Evolutionary conservation across 2,329 filamentous ascomycete species (phyloP).

Genomic region (Ceratocystis lukuohia): DNA sequence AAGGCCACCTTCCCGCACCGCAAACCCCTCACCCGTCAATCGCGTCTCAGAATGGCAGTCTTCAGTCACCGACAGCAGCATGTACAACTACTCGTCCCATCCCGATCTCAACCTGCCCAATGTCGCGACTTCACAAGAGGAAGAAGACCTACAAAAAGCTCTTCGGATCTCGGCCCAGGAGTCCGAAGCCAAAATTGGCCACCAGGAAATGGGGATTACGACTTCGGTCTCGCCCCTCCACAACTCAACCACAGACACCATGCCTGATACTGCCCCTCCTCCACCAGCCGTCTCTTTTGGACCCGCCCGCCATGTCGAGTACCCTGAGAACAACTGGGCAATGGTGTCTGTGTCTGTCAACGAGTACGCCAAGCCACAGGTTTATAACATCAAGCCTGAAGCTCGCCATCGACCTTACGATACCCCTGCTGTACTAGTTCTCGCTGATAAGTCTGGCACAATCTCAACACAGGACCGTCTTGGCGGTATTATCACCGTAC

Average conservation of each 20-base stretch:
- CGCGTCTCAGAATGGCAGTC: constrained; percentile 37
- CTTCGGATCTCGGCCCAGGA: constrained; percentile 18
- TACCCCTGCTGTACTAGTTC: constrained; percentile 39
- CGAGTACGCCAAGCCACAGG: constrained; percentile 29
- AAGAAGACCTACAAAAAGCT: constrained; percentile 30
- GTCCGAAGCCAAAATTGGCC: constrained; percentile 7
- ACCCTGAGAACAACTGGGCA: constrained; percentile 44
- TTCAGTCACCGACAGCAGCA: constrained; percentile 31
- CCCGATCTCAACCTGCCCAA: not conserved
- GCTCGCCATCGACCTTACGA: constrained; percentile 22
- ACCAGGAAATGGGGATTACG: constrained; percentile 40
- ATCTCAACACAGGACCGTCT: constrained; percentile 32
- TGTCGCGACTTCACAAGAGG: constrained; percentile 28
- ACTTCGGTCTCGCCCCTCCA: not conserved
- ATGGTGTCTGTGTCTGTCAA: constrained; percentile 39
- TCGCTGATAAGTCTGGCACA: constrained; percentile 19
- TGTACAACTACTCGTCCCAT: constrained; percentile 9
- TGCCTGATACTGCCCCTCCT: not conserved
- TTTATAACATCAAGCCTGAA: constrained; percentile 19
- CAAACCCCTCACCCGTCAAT: constrained; percentile 43
- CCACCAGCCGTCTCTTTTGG: constrained; percentile 33
- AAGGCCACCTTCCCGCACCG: constrained; percentile 48
- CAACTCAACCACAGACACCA: not conserved
- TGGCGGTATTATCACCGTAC: constrained; percentile 43
- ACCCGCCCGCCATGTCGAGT: constrained; percentile 43